These are phyloP conservation scores for Fusarium albidum DNA, from an alignment of 2,329 filamentous ascomycete species.

Conservation along the genomic window DNA sequence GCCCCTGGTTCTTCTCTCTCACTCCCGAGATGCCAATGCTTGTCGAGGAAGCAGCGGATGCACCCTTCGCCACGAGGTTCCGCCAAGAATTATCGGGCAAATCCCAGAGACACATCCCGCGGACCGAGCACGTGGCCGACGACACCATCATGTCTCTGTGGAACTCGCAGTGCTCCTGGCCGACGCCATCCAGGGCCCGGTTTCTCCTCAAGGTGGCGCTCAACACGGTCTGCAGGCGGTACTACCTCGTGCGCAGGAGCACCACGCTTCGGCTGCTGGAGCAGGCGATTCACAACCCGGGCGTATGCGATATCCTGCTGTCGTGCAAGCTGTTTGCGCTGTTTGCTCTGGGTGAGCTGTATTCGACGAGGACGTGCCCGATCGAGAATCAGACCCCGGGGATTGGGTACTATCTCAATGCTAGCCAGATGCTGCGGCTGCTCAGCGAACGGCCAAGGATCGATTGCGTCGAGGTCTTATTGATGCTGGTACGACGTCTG, in stretches of 20 bases:
- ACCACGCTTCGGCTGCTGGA: constrained; percentile 45
- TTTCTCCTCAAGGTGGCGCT: constrained; percentile 45
- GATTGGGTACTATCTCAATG: constrained; percentile 49
- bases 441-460: constrained; percentile 50
- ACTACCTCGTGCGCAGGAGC: constrained; percentile 49
- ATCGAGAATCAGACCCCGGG: constrained; percentile 48
- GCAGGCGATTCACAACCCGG: constrained; percentile 42
- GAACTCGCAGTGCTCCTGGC: constrained; percentile 44
- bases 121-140: constrained; percentile 40
- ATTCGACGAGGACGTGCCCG: constrained; percentile 45
- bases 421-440: constrained; percentile 46
- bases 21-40: constrained; percentile 40
- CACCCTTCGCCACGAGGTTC: constrained; percentile 43
- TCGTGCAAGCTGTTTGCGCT: constrained; percentile 50
- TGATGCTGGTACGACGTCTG: constrained; percentile 52
- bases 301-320: constrained; percentile 40
- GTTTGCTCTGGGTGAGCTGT: constrained; percentile 53
- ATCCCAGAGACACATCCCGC: constrained; percentile 39
- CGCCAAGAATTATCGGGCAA: constrained; percentile 39
- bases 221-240: constrained; percentile 41
- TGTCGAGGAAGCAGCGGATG: constrained; percentile 42
- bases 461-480: constrained; percentile 50
- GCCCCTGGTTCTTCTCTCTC: constrained; percentile 42
- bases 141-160: constrained; percentile 30
- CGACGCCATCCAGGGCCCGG: constrained; percentile 40